phyloP scores from a whole-genome alignment of 2,329 filamentous ascomycete species.

The Dactylonectria macrodidyma region DNA sequence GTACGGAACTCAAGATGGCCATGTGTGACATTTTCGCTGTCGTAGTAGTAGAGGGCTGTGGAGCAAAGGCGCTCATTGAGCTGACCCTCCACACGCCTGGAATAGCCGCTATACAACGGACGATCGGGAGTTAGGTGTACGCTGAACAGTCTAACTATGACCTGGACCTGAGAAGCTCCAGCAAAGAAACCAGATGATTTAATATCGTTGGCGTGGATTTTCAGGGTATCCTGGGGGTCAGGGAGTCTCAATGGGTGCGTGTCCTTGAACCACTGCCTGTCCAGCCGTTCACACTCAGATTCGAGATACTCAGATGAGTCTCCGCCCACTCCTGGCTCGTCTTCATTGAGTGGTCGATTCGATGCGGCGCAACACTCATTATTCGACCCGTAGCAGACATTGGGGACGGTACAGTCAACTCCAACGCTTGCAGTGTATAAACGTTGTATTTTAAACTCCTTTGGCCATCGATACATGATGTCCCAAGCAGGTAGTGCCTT shows the following conservation, averaged over 20 bases:
- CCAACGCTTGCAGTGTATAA: conserved; percentile 24
- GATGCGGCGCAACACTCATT: background rate
- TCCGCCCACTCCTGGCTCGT: background rate
- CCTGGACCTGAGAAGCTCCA: no score
- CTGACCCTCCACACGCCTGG: no score
- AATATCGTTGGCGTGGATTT: background rate
- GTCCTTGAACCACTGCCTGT: background rate
- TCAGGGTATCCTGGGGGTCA: background rate
- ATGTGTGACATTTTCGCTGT: conserved; percentile 71
- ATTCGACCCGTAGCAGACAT: no score
- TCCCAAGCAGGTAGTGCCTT: conserved; percentile 64
- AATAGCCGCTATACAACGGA: no score
- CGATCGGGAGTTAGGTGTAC: no score
- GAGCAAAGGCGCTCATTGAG: conserved; percentile 73
- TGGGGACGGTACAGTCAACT: no score
- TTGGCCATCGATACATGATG: conserved; percentile 51
- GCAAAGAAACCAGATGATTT: no score
- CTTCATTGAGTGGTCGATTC: background rate
- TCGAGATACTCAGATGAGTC: background rate
- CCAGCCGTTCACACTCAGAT: background rate
- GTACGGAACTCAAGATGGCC: conserved; percentile 66
- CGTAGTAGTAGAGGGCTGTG: conserved; percentile 74
- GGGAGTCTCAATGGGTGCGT: background rate
- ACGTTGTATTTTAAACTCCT: conserved; percentile 47
- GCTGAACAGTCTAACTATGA: no score